Evolutionary conservation across 441 rosid species (phyloP).

Genomic region (Gossypium davidsonii): DNA sequence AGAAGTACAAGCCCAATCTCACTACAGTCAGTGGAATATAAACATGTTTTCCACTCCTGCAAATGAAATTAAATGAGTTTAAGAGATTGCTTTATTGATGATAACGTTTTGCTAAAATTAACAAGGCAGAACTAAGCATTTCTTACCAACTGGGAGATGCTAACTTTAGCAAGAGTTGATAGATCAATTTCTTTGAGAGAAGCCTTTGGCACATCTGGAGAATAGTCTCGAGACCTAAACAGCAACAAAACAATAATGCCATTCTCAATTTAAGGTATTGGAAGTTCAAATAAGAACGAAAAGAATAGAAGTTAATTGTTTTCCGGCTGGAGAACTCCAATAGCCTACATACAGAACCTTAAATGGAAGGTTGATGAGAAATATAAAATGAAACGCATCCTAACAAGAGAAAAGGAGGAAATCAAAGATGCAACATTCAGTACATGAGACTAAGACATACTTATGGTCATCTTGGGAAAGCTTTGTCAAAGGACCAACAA

Average conservation of each 20-base stretch:
- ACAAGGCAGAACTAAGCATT: slow-evolving; percentile 16
- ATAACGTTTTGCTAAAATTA: slow-evolving; percentile 10
- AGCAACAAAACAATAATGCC: slow-evolving; percentile 15
- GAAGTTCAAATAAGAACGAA: slow-evolving; percentile 12
- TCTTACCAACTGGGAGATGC: slow-evolving; percentile 67
- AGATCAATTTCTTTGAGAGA: slow-evolving; percentile 40
- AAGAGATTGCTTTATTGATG: slow-evolving; percentile 8
- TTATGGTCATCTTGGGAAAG: slow-evolving; percentile 58
- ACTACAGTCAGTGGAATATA: slow-evolving; percentile 82
- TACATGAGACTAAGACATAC: slow-evolving; percentile 36
- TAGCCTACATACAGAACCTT: slow-evolving; percentile 5
- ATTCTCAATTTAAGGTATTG: slow-evolving; percentile 6
- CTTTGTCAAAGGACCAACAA: slow-evolving; percentile 72
- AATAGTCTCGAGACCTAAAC: slow-evolving; percentile 54
- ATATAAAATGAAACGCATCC: slow-evolving; percentile 8
- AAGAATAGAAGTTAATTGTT: neutral
- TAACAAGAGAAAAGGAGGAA: neutral
- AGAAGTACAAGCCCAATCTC: slow-evolving; percentile 77
- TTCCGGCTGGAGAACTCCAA: neutral
- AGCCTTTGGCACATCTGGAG: slow-evolving; percentile 46
- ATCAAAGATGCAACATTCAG: neutral
- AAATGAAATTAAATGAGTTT: slow-evolving; percentile 15
- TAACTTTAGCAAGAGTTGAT: slow-evolving; percentile 43
- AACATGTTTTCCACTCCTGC: slow-evolving; percentile 80
- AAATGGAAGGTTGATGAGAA: neutral